Evolutionary conservation across 306 rosid genomes (phyloP), one percentile per base, ranked within the genome.

Genomic region (Glycyrrhiza uralensis): DNA sequence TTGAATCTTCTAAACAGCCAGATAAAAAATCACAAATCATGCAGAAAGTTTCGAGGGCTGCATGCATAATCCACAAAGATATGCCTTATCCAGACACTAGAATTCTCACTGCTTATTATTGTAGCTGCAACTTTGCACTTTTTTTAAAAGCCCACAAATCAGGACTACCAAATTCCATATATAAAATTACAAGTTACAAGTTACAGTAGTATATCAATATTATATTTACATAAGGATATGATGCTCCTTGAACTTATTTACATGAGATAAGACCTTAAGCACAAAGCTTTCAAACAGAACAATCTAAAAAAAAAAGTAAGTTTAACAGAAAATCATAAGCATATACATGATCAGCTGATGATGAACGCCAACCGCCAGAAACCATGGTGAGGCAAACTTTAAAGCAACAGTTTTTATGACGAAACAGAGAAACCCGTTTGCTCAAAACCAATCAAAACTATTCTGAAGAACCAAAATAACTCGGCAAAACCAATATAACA

Each of bases 291-390:
- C 50, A 77, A 19, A 28, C 28, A 49, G 3, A 68, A 44, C 30
- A 74, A 68, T 33, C 10, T 14, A 29, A 59, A 80, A 50, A 41
- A 2, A 5, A 1, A 68, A 60, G 35, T 24, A 13, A 42, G n/a
- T n/a, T n/a, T n/a, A 69, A 55, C 42, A 56, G 33, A 59, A 42
- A 74, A 55, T 7, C 73, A 67, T 1, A 77, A 79, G 70, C 42
- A 63, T 47, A 55, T 32, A 76, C 69, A 35, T 64, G 68, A 72
- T 79, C 35, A 76, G 24, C 55, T 20, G 65, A 71, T 36, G 77
- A 72, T 33, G 36, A 56, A 61, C 38, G 0, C 58, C 73, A 69
- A 32, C 19, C n/a, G 0, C 36, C n/a, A 71, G 29, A 51, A 71
- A 12, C 55, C 47, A 54, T 10, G 52, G 50, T 30, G 57, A 46